phyloP scores from a whole-genome alignment of 768 basidiomycete species.

The Termitomyces sp. region DNA sequence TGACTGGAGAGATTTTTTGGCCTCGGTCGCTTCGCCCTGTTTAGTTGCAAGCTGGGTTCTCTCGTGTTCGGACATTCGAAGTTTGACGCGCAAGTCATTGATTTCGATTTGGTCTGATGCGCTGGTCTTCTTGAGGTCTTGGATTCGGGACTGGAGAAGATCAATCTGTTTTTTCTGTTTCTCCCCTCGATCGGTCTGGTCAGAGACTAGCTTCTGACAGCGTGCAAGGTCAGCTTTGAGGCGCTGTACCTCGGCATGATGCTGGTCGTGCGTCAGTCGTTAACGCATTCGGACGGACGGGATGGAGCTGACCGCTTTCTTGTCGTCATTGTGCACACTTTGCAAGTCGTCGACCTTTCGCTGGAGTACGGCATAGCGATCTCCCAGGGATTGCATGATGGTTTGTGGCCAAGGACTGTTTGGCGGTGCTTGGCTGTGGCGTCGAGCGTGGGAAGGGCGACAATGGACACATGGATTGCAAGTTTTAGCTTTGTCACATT shows the following conservation, averaged over 20 bases:
- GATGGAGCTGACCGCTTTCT: slow-evolving; percentile 51
- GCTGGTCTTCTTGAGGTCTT: slow-evolving; percentile 53
- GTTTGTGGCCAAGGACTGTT: no score
- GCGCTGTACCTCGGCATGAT: slow-evolving; percentile 55
- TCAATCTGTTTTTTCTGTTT: slow-evolving; percentile 64
- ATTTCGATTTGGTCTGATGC: slow-evolving; percentile 54
- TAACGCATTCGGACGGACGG: background rate
- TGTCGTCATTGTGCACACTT: slow-evolving; percentile 57
- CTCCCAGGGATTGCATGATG: no score
- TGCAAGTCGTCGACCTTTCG: slow-evolving; percentile 65
- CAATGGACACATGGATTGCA: slow-evolving; percentile 13
- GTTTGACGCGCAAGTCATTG: slow-evolving; percentile 57
- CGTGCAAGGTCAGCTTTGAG: slow-evolving; percentile 53
- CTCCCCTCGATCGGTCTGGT: slow-evolving; percentile 50
- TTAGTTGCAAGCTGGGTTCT: slow-evolving; percentile 46
- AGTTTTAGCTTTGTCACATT: slow-evolving; percentile 5
- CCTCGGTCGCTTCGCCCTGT: slow-evolving; percentile 47
- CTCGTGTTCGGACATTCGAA: slow-evolving; percentile 57
- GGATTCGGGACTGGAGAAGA: slow-evolving; percentile 51
- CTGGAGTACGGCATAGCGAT: slow-evolving; percentile 54
- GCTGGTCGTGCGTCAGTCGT: slow-evolving; percentile 33
- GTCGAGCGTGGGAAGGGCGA: slow-evolving; percentile 12
- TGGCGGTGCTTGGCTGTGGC: slow-evolving; percentile 9
- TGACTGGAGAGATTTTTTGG: slow-evolving; percentile 44
- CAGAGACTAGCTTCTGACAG: slow-evolving; percentile 41